These are phyloP conservation scores for Schizophyllum commune DNA, from an alignment of 1,284 basidiomycete species.

Conservation along the genomic window DNA sequence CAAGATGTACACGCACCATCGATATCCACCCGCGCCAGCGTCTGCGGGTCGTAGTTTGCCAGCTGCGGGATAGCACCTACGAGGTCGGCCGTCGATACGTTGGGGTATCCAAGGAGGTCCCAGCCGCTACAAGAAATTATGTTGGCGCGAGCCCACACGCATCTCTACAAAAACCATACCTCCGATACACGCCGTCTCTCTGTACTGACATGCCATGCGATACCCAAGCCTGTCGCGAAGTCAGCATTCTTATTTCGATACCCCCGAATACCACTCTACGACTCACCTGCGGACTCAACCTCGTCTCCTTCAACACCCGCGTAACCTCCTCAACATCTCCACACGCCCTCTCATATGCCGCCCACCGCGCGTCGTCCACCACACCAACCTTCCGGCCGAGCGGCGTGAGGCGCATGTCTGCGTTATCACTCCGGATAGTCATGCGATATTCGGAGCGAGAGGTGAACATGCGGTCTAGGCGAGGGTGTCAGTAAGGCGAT, in stretches of 20 bases:
- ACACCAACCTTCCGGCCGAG: conserved; percentile 53
- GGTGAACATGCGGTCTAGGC: conserved; percentile 86
- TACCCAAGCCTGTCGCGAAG: conserved; percentile 45
- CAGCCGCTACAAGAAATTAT: conserved; percentile 46
- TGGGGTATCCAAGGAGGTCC: conserved; percentile 65
- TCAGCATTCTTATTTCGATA: too few species aligned
- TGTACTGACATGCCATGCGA: conserved; percentile 47
- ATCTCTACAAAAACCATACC: conserved; percentile 27
- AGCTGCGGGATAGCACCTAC: conserved; percentile 49
- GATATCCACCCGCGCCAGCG: conserved; percentile 58
- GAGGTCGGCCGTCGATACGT: conserved; percentile 42
- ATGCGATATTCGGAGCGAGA: conserved; percentile 86
- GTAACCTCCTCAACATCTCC: conserved; percentile 44
- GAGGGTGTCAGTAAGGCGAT: neutral
- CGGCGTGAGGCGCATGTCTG: conserved; percentile 73
- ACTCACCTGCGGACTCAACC: conserved; percentile 62
- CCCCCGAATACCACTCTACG: too few species aligned
- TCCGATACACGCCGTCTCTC: conserved; percentile 53
- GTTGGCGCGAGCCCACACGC: neutral
- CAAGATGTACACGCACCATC: conserved; percentile 43
- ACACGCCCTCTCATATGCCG: conserved; percentile 37
- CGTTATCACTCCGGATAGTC: conserved; percentile 83
- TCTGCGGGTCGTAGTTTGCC: conserved; percentile 37
- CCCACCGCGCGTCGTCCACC: conserved; percentile 62
- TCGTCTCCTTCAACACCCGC: conserved; percentile 37